Conservation (phyloP, 2,329 filamentous ascomycete genomes). For the Coccinonectria pachysandricola region DNA sequence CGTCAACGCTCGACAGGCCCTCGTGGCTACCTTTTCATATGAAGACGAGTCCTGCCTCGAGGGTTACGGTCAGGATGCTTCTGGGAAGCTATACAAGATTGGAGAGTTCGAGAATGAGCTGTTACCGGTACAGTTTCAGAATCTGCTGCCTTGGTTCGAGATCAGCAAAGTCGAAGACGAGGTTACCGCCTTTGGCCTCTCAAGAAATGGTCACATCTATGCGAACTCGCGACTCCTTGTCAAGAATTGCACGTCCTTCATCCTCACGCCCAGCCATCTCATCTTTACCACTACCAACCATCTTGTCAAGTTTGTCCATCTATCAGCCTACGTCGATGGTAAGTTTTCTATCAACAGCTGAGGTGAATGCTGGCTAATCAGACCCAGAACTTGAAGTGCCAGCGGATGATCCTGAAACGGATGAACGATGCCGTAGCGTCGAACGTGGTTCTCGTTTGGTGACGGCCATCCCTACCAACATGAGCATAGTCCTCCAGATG, state of each 20-base stretch:
- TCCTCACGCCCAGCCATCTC: slow-evolving; percentile 70
- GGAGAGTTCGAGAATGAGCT: slow-evolving; percentile 22
- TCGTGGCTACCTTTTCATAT: slow-evolving; percentile 23
- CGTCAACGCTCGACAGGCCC: slow-evolving; percentile 11
- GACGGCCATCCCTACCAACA: slow-evolving; percentile 79
- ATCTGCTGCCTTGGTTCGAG: slow-evolving; percentile 43
- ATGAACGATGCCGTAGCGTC: slow-evolving; percentile 85
- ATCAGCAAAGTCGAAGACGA: slow-evolving; percentile 33
- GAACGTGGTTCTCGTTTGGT: slow-evolving; percentile 82
- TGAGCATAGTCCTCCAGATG: slow-evolving; percentile 85
- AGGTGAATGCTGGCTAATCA: too few relatives aligned
- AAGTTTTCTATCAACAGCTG: too few relatives aligned
- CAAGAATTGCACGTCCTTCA: slow-evolving; percentile 87
- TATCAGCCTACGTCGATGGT: slow-evolving; percentile 54
- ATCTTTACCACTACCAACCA: slow-evolving; percentile 90
- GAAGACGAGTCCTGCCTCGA: slow-evolving; percentile 21
- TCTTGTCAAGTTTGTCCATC: slow-evolving; percentile 86
- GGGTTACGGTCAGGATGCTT: slow-evolving; percentile 35
- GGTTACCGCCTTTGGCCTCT: slow-evolving; percentile 50
- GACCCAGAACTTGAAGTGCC: slow-evolving; percentile 82
- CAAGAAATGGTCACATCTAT: slow-evolving; percentile 67
- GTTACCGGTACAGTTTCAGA: slow-evolving; percentile 30
- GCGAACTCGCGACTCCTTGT: slow-evolving; percentile 63
- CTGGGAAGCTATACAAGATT: slow-evolving; percentile 35
- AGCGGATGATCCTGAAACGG: slow-evolving; percentile 77